Base-by-base conservation (phyloP, 2,329 filamentous ascomycete genomes). In the Malbranchea zuffiana region DNA sequence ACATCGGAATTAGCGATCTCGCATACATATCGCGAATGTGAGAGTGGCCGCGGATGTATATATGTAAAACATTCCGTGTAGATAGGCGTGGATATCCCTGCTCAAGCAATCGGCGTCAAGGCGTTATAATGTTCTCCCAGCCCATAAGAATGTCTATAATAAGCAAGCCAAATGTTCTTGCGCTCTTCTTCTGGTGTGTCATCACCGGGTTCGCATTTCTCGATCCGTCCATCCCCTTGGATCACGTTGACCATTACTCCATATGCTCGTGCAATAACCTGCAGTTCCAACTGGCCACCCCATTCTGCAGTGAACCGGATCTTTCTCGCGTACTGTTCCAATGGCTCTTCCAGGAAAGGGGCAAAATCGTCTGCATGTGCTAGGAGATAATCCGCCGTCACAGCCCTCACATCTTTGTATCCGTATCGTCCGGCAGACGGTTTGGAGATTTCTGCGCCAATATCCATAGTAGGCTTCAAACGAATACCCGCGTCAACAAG, bases 91-190 rank as follows among this genome's bases (percentile, higher is more conserved):
- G 10, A 3, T 12, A 25, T 30, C 8, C 8, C 8, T 12, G 10
- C 23, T 35, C 32, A 35, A 24, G 37, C 30, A 11, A 13, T 19
- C 25, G 67, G 72, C 48, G 74, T 61, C 55, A 98, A 61, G 36
- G 87, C 93, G 57, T 98, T 98, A 62, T 98, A 98, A 63, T 98
- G 90, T 65, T 96, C 90, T 8, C 90, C 90, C 33, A 98, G 66
- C 1, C 88, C 88, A 59, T 92, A 96, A 32, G 83, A 84, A 64
- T 95, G 86, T 50, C 82, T 73, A 61, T 96, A 96, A 60, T 96
- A 98, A 23, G 86, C 88, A 59, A 98, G 59, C 88, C 90, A 96
- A 47, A 74, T 74, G 49, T 72, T 72, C 47, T 63, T 66, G 36
- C 59, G 56, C 15, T 62, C 66, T 12, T 60, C 60, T 18, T 60